Conservation (phyloP, 2,329 filamentous ascomycete genomes). For the Scedosporium apiospermum region DNA sequence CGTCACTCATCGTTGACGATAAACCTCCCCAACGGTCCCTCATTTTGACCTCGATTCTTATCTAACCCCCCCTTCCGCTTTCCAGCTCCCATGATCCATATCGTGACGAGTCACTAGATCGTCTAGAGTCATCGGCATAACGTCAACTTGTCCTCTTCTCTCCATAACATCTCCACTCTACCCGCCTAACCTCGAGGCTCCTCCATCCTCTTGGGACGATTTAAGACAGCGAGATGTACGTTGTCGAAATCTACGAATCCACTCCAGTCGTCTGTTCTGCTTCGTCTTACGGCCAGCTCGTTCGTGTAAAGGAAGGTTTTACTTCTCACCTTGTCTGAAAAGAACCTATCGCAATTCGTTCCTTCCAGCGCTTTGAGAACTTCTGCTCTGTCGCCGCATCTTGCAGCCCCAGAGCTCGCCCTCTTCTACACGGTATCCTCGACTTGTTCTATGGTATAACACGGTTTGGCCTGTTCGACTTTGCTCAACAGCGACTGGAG, state of each 20-base stretch:
- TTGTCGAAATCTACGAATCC: conserved; percentile 37
- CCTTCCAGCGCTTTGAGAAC: conserved; percentile 25
- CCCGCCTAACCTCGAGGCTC: conserved; percentile 3
- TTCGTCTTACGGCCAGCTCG: conserved; percentile 45
- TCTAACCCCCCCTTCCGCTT: conserved; percentile 1
- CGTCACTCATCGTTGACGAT: not conserved
- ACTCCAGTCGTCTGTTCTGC: conserved; percentile 55
- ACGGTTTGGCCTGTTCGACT: conserved; percentile 22
- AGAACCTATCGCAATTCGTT: conserved; percentile 32
- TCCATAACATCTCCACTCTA: not conserved
- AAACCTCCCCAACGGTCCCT: not conserved
- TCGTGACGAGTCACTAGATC: conserved; percentile 1
- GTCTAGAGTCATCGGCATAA: conserved; percentile 1
- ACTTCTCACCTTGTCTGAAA: conserved; percentile 29
- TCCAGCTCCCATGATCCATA: not conserved
- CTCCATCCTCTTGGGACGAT: not conserved
- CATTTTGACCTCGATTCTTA: not conserved
- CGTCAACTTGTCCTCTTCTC: not conserved
- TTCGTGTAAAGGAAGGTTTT: conserved; percentile 39
- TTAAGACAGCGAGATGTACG: conserved; percentile 39
- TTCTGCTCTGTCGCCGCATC: conserved; percentile 23
- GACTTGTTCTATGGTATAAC: conserved; percentile 22
- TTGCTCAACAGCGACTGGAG: conserved; percentile 24
- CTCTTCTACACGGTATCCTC: conserved; percentile 22
- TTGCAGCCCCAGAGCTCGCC: conserved; percentile 32